Base-by-base conservation (phyloP, 1,139 yeast genomes). In the Lodderomyces orthopsilosis region DNA sequence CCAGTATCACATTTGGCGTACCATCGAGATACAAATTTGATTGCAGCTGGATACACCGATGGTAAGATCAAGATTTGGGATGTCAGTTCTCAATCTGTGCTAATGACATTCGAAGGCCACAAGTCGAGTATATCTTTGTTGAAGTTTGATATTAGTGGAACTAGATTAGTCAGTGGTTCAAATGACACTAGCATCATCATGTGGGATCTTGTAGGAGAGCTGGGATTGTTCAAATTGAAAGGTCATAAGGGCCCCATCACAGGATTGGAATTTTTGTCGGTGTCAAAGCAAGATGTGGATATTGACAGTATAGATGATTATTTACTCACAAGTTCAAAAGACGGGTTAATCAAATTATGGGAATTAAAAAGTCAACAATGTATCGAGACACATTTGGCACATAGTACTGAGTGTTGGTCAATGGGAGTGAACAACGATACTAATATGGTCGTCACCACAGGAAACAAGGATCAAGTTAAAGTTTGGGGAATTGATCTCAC, bases 21-120 rank as follows among this genome's bases (percentile, higher is more conserved):
- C 54, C 87, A 87, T 54, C 63, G 68, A 28, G 75, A 73, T 18
- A 77, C 88, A 1, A 83, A 83, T 51, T 70, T 94, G 42, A 66
- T 89, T 40, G 98, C 96, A 1, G 89, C 88, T 2, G 99, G 99
- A 1, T 86, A 90, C 58, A 70, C 77, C 24, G 96, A 91, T 63
- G 99, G 99, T 19, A 73, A 84, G 23, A 84, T 93, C 46, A 85
- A 90, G 54, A 70, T 93, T n/a, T 93, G 98, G 98, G 98, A 93
- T 73, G 58, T 85, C 48, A 73, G 89, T 38, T 84, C 95, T 2
- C 81, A 81, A 4, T 75, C 89, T 9, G 90, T 89, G 12, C 63
- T 93, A 41, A 81, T 90, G 43, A 83, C 80, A 46, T 88, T 93
- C 60, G 83, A 82, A 52, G 98, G 98, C 12, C 99, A 93, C 65